phyloP scores from a whole-genome alignment of 2,329 filamentous ascomycete species.

The Colletotrichum liriopes region DNA sequence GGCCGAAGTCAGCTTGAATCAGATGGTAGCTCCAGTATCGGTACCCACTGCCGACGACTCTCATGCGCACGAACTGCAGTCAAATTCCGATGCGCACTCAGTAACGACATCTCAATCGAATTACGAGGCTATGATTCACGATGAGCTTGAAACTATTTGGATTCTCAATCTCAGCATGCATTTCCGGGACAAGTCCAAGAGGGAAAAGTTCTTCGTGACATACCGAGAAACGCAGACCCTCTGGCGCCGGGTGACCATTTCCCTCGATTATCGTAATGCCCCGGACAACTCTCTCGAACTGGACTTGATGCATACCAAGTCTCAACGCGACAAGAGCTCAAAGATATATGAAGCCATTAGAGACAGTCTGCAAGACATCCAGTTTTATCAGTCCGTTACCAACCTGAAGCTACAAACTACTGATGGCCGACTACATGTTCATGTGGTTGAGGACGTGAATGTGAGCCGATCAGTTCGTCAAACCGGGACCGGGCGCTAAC shows the following conservation, averaged over 20 bases:
- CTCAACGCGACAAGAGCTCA: slow-evolving; percentile 91
- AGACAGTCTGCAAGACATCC: slow-evolving; percentile 91
- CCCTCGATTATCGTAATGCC: slow-evolving; percentile 90
- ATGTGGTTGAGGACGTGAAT: slow-evolving; percentile 97
- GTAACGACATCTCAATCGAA: slow-evolving; percentile 62
- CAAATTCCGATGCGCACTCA: slow-evolving; percentile 61
- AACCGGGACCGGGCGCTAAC: slow-evolving; percentile 30
- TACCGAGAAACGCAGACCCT: slow-evolving; percentile 84
- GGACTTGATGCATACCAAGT: slow-evolving; percentile 83
- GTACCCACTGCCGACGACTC: slow-evolving; percentile 20
- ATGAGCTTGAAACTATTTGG: slow-evolving; percentile 91
- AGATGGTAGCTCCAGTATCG: slow-evolving; percentile 44
- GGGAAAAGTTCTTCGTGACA: slow-evolving; percentile 98
- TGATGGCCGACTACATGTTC: slow-evolving; percentile 90
- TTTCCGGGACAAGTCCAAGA: slow-evolving; percentile 91
- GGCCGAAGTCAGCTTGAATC: slow-evolving; percentile 45
- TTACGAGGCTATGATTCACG: slow-evolving; percentile 77
- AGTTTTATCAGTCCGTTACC: slow-evolving; percentile 96
- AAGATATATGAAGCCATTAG: slow-evolving; percentile 96
- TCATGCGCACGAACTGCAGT: slow-evolving; percentile 50
- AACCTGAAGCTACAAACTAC: slow-evolving; percentile 94
- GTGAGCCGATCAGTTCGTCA: slow-evolving; percentile 58
- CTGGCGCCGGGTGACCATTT: slow-evolving; percentile 93
- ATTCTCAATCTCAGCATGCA: slow-evolving; percentile 99
- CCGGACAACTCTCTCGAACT: slow-evolving; percentile 87